A percentile compares a stretch with the other conserved stretches of the same genome.
Evolutionary conservation across 2,329 filamentous ascomycete species (phyloP).

Genomic region (Didymellaceae sp.): DNA sequence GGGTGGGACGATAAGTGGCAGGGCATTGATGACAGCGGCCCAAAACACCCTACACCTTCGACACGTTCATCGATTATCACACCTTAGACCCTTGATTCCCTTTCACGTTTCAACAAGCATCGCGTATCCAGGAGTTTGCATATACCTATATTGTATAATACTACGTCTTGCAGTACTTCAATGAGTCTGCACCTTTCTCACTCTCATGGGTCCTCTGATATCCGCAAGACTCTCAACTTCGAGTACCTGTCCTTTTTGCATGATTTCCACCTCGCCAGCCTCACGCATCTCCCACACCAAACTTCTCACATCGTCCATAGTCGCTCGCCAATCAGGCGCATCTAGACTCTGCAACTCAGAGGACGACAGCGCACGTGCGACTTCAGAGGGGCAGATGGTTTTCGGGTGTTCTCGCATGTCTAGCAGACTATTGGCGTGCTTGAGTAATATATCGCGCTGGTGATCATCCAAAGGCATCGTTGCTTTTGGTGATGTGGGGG

Average conservation of each 20-base stretch:
- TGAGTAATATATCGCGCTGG: constrained; percentile 22
- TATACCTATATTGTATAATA: constrained; percentile 14
- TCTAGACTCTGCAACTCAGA: constrained; percentile 46
- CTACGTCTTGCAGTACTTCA: neutral
- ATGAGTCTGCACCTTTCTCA: constrained; percentile 35
- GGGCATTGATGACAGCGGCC: constrained; percentile 47
- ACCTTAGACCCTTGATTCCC: neutral
- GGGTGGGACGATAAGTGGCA: constrained; percentile 50
- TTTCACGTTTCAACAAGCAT: neutral
- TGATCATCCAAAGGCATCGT: constrained; percentile 36
- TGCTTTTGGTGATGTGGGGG: neutral
- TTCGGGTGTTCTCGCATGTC: constrained; percentile 51
- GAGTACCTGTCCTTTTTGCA: constrained; percentile 57
- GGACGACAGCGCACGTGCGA: constrained; percentile 54
- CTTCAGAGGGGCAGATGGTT: constrained; percentile 61
- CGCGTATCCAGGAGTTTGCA: neutral
- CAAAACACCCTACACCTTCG: constrained; percentile 32
- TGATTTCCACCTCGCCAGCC: constrained; percentile 53
- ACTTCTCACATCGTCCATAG: constrained; percentile 54
- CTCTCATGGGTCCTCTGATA: constrained; percentile 57
- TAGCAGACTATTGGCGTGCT: constrained; percentile 39
- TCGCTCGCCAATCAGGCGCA: constrained; percentile 52
- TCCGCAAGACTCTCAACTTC: constrained; percentile 43
- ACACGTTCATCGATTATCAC: neutral
- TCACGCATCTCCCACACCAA: constrained; percentile 53